Evolutionary conservation across 2,329 filamentous ascomycete genomes (phyloP), one percentile per base, ranked within the genome.

Genomic region (Neocucurbitaria cava): DNA sequence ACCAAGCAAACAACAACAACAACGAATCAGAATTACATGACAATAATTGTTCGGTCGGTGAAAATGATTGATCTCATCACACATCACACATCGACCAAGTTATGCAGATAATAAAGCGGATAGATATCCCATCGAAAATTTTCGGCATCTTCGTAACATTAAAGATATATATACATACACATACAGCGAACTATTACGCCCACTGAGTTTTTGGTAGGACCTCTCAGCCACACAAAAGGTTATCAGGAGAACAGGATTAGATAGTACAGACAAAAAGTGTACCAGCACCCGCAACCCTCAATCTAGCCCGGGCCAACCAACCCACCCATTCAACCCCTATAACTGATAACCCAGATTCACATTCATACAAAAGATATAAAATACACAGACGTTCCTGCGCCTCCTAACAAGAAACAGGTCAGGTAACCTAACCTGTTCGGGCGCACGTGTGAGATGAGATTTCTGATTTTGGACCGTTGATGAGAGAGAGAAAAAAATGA

Each of bases 361-460:
- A n/a, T 61, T 59, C 62, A 59, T 68, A 66, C 62, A 68, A 52
- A 52, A 60, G 57, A 61, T 65, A 59, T n/a, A n/a, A n/a, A n/a
- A 64, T 68, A 68, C 65, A 68, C 64, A 57, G 65, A 68, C 65
- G 65, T 62, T 62, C 63, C 66, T 66, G 64, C 64, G 64, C 66
- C 64, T 61, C 52, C 52, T 54, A 59, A 62, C 55, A 56, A n/a
- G n/a, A n/a, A n/a, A n/a, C n/a, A n/a, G n/a, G n/a, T n/a, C n/a
- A n/a, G n/a, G n/a, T n/a, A n/a, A n/a, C n/a, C n/a, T n/a, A n/a
- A n/a, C 58, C 57, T 43, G 28, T 56, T 56, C 40, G 59, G n/a
- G 60, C 61, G 59, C 60, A 49, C 58, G 30, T 62, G 35, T 53
- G 65, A 68, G 65, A 66, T 66, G 65, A 67, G 65, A 68, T 61